Conservation (phyloP, 306 rosid species). For the Pachyrhizus erosus region DNA sequence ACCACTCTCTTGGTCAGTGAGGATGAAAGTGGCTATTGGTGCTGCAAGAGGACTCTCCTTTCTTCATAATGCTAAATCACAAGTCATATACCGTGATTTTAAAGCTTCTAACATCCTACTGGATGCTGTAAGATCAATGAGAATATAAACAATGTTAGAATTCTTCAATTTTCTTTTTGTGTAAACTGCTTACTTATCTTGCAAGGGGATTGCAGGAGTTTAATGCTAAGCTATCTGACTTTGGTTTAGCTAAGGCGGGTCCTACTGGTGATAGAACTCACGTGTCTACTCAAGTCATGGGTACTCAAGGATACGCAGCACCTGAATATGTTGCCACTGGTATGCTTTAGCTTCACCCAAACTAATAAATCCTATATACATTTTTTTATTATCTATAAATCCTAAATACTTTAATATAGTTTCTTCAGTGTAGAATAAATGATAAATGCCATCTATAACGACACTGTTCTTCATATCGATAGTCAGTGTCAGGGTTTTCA, state of each 20-base stretch:
- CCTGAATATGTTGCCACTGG: slow-evolving; percentile 99
- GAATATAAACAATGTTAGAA: not conserved
- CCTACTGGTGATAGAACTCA: slow-evolving; percentile 97
- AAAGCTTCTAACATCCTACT: slow-evolving; percentile 93
- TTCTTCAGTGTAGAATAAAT: not conserved
- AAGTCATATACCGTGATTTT: slow-evolving; percentile 96
- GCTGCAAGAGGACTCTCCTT: slow-evolving; percentile 95
- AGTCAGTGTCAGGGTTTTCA: not conserved
- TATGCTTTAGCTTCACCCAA: slow-evolving; percentile 50
- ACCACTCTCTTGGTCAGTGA: slow-evolving; percentile 85
- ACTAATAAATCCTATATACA: slow-evolving; percentile 8
- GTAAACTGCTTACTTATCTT: slow-evolving; percentile 27
- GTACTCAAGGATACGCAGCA: slow-evolving; percentile 97
- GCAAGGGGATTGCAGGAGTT: slow-evolving; percentile 65
- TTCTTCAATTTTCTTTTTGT: not conserved
- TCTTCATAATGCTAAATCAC: slow-evolving; percentile 92
- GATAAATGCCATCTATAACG: not conserved
- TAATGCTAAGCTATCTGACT: slow-evolving; percentile 93
- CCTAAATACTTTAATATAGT: slow-evolving; percentile 15
- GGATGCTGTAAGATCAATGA: slow-evolving; percentile 68
- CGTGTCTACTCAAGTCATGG: slow-evolving; percentile 94
- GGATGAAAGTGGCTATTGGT: slow-evolving; percentile 93
- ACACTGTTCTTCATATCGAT: not conserved
- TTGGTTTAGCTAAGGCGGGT: slow-evolving; percentile 95
- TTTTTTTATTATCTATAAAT: no score